Base-by-base conservation (phyloP, 2,329 filamentous ascomycete species). In the Fonsecaea multimorphosa region DNA sequence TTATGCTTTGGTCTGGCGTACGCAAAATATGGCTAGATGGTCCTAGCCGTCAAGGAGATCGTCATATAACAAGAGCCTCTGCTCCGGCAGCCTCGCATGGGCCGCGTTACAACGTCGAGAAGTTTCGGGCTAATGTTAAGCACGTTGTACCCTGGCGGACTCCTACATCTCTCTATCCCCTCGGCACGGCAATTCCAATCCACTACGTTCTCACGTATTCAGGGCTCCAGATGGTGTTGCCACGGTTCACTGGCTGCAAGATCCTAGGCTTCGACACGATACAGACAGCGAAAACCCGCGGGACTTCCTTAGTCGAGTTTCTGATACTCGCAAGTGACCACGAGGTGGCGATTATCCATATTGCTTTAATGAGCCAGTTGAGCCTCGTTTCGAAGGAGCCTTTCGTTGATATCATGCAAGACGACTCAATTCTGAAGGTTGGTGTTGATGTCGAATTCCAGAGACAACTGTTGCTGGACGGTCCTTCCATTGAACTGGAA, bases 351-450 rank as follows among this genome's bases (percentile, higher is more conserved):
- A 63, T 68, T 12, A 53, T 65, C 34, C 36, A 59, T 14, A 24
- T 65, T 29, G 66, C 49, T 11, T 12, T 38, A 19, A 59, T 68
- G 62, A 58, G n/a, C 11, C 36, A 49, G 22, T 29, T 24, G 12
- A 9, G 19, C 11, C 22, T 67, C 19, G 24, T 61, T 24, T 44
- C 19, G 27, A 27, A 29, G 19, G 60, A 58, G 9, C 16, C 38
- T 19, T 62, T 67, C 29, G 12, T n/a, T 27, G 44, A 55, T 4
- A 57, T 59, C 11, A 52, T 68, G n/a, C 49, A 46, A 49, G 54
- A 68, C 34, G 55, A 59, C 38, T 36, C 49, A 8, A 68, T 68
- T 11, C 34, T 68, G 49, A 68, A 68, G 38, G 66, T 68, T 6
- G 66, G 66, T 19, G 58, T 63, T 31, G 64, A 65, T 52, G 44